phyloP scores from a whole-genome alignment of 306 rosid genomes.

The Cyamopsis tetragonoloba region DNA sequence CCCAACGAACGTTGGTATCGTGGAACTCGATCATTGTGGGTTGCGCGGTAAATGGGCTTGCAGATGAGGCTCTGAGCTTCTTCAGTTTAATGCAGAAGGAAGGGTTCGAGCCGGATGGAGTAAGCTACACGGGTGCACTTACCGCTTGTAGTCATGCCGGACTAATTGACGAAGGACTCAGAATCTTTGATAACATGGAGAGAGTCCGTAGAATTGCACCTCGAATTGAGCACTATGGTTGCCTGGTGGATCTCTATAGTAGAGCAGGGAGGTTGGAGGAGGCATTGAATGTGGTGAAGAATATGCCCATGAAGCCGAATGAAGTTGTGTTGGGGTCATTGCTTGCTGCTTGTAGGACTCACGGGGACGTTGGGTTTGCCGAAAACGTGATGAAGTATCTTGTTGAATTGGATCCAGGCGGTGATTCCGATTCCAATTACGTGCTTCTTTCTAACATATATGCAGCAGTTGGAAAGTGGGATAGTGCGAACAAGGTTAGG shows the following conservation, averaged over 20 bases:
- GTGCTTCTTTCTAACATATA: constrained; percentile 85
- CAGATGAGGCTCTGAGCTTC: constrained; percentile 60
- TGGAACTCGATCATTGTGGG: constrained; percentile 93
- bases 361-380: constrained; percentile 61
- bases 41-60: constrained; percentile 69
- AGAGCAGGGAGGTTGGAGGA: constrained; percentile 83
- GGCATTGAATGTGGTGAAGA: constrained; percentile 54
- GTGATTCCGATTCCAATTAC: constrained; percentile 78
- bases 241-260: constrained; percentile 80
- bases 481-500: constrained; percentile 67
- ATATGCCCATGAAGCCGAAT: constrained; percentile 84
- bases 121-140: constrained; percentile 83
- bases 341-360: constrained; percentile 81
- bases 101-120: constrained; percentile 69
- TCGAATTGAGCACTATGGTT: constrained; percentile 82
- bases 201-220: constrained; percentile 45
- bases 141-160: constrained; percentile 88
- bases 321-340: constrained; percentile 85
- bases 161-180: constrained; percentile 55
- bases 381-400: constrained; percentile 67
- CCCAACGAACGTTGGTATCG: constrained; percentile 50
- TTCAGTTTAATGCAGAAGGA: constrained; percentile 63
- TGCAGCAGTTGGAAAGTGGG: constrained; percentile 77
- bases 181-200: constrained; percentile 60
- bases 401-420: constrained; percentile 49